Evolutionary conservation across 306 rosid species (phyloP), one percentile per base, ranked within the genome.

Genomic region (Glycine tomentella): DNA sequence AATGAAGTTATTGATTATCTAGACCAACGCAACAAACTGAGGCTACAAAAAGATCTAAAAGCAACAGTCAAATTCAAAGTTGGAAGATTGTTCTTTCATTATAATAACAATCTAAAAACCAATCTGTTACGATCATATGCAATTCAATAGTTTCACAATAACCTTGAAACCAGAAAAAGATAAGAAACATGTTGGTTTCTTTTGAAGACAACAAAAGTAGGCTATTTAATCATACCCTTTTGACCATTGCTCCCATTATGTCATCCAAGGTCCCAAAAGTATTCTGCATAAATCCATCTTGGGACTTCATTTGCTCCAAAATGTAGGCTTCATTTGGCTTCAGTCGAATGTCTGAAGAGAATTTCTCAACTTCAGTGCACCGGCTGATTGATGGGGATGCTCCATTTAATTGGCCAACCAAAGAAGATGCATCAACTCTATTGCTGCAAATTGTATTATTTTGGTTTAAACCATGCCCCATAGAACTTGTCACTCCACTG

Each of bases 221-320:
- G n/a, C n/a, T n/a, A n/a, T 83, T 73, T 62, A 63, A 81, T 79
- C 90, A 84, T 94, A 92, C 98, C 97, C 79, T 85, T 87, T 86
- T 90, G 84, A 86, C 84, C 80, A 92, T 87, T 16, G 90, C 49
- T 64, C 65, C 86, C 90, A 89, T 88, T 40, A 92, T 86, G 77
- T 92, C 95, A 81, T 92, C 94, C 84, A 91, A 65, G 9, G 92
- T 87, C 40, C 80, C 94, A 52, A 75, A 84, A 57, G 69, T 64
- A 64, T 87, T 84, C 61, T 70, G 87, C 80, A 86, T 64, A 49
- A 82, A 82, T 61, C 85, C 91, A 82, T 84, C 91, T 38, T 69
- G 92, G 36, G 86, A 84, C 81, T 76, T 83, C 78, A 85, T 64
- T 57, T 81, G 90, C 64, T 87, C 84, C 79, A 84, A 68, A 40